Evolutionary conservation across 768 basidiomycete species (phyloP).

Genomic region (Hemileccinum impolitum): DNA sequence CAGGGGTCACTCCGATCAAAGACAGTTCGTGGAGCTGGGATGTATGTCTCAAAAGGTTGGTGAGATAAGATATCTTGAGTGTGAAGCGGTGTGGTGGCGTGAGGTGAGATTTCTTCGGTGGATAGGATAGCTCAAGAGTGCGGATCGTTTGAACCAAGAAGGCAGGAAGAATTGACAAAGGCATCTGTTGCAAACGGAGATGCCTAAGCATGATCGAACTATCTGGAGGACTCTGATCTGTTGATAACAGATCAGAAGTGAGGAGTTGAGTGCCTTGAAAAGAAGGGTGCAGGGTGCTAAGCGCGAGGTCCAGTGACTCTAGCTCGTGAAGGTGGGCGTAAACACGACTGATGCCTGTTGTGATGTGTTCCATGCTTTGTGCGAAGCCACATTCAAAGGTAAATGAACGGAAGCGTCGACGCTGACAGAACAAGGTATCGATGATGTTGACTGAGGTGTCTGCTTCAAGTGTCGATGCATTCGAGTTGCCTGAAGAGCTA

Average conservation of each 20-base stretch:
- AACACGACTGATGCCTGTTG: constrained; percentile 18
- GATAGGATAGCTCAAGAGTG: constrained; percentile 42
- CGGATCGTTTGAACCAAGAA: constrained; percentile 38
- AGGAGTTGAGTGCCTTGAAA: constrained; percentile 27
- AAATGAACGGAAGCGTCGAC: constrained; percentile 32
- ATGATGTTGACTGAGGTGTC: constrained; percentile 27
- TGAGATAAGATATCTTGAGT: constrained; percentile 40
- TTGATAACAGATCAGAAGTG: constrained; percentile 15
- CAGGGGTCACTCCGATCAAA: constrained; percentile 40
- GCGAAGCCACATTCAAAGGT: constrained; percentile 32
- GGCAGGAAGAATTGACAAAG: constrained; percentile 36
- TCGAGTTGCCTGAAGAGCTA: constrained; percentile 4
- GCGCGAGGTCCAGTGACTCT: constrained; percentile 29
- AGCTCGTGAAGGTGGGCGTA: constrained; percentile 21
- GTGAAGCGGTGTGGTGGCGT: constrained; percentile 28
- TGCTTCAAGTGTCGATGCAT: constrained; percentile 17
- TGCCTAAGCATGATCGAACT: constrained; percentile 20
- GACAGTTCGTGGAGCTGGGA: constrained; percentile 42
- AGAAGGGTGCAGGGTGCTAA: constrained; percentile 24
- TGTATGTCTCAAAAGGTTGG: constrained; percentile 35
- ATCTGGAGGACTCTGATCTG: constrained; percentile 1
- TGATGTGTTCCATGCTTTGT: constrained; percentile 28
- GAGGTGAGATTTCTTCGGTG: constrained; percentile 25
- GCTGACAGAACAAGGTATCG: constrained; percentile 16
- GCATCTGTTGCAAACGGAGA: constrained; percentile 43